Conservation (phyloP, 2,329 filamentous ascomycete genomes). For the Fusarium concolor region DNA sequence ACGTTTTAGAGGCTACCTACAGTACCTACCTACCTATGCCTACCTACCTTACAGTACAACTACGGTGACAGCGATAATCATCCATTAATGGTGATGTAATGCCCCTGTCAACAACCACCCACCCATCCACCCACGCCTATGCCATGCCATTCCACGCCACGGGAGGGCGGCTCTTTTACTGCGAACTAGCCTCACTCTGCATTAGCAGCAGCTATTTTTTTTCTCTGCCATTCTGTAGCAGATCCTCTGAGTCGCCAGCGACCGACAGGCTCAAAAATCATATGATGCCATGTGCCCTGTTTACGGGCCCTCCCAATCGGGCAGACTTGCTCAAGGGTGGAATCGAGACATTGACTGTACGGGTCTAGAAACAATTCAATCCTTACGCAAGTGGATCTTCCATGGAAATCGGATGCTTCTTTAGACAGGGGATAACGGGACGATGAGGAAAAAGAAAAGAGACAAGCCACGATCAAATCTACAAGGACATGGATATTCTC, state of each 20-base stretch:
- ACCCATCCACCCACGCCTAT: background rate
- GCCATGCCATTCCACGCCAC: conserved; percentile 17
- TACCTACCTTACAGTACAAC: background rate
- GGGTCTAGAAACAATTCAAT: conserved; percentile 30
- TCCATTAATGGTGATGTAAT: conserved; percentile 44
- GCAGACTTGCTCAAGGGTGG: conserved; percentile 28
- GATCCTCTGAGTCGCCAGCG: background rate
- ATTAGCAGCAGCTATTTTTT: conserved; percentile 17
- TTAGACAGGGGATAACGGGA: conserved; percentile 18
- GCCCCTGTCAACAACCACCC: background rate
- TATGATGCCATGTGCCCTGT: conserved; percentile 43
- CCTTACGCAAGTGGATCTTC: conserved; percentile 15
- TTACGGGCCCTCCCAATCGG: conserved; percentile 37
- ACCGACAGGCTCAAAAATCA: conserved; percentile 34
- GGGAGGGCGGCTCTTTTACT: conserved; percentile 37
- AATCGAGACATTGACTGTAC: too few species aligned
- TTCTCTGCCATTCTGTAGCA: background rate
- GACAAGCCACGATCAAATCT: conserved; percentile 23
- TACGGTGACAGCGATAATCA: conserved; percentile 9
- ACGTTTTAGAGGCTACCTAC: background rate
- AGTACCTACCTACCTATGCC: too few species aligned
- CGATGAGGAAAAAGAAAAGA: conserved; percentile 13
- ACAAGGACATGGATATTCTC: background rate
- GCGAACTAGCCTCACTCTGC: conserved; percentile 16
- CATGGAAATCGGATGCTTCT: conserved; percentile 31